Base-by-base conservation (phyloP, 768 basidiomycete species). In the Podaxis sp. region DNA sequence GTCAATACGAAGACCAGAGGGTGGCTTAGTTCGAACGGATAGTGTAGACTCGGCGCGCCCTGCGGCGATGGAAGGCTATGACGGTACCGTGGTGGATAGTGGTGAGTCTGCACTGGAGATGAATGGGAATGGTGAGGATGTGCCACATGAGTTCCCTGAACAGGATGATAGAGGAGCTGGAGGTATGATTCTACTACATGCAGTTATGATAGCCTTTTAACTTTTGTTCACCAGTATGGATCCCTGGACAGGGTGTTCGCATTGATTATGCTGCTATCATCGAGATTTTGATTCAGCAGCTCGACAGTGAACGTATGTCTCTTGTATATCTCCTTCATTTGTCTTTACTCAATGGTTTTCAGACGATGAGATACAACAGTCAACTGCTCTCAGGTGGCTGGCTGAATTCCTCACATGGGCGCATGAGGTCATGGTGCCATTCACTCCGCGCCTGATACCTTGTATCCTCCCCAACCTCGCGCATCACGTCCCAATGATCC, bases 311-410 rank as follows among this genome's bases (percentile, higher is more conserved):
- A 68, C 93, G 94, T 94, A 64, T 73, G 88, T 80, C 36, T 5
- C 54, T 18, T 32, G 51, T 61, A 13, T 44, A 18, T 13, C 7
- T 28, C 35, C 32, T 51, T 37, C 59, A 32, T 52, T 51, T 28
- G 11, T 44, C 38, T 51, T 14, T 35, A 50, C 32, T 59, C 51
- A 27, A 36, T 36, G n/a, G 25, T 61, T 5, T 32, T 9, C 65
- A 94, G 97, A 98, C 67, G 91, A 93, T 62, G 95, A 96, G 69
- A 91, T 96, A 28, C 95, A 97, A 64, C 93, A 97, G 66, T 92
- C 91, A 0, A 95, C 91, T 0, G 92, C 95, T n/a, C 81, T 99
- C 14, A 80, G 84, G 62, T 99, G 97, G 97, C 77, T 99, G 23
- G 85, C 91, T 5, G 93, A 95, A 64, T 94, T 98, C 74, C 77